A percentile compares a stretch with the other conserved stretches of the same genome.
phyloP scores from a whole-genome alignment of 768 basidiomycete genomes.

The Leccinum arenicola region DNA sequence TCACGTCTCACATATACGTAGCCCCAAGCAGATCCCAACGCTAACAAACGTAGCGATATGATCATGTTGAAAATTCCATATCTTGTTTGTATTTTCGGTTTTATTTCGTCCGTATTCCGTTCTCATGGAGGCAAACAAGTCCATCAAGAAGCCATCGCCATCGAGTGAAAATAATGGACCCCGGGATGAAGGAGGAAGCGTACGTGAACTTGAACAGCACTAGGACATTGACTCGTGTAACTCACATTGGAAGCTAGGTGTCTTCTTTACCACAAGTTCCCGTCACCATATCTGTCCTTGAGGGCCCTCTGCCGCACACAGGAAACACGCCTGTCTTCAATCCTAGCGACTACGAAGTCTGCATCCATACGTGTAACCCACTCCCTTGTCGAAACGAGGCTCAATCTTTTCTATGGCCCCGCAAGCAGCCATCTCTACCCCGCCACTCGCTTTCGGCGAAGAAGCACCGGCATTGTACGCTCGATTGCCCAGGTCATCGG shows the following conservation, averaged over 20 bases:
- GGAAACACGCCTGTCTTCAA: not conserved
- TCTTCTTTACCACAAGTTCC: constrained; percentile 1
- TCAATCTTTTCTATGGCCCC: constrained; percentile 24
- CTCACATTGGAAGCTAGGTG: not conserved
- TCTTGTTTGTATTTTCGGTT: constrained; percentile 12
- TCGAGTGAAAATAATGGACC: not conserved
- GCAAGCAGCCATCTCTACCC: constrained; percentile 20
- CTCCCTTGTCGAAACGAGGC: constrained; percentile 27
- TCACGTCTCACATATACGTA: constrained; percentile 10
- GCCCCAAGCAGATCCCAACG: constrained; percentile 5
- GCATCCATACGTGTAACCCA: constrained; percentile 26
- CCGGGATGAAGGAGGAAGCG: constrained; percentile 9
- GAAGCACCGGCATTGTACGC: constrained; percentile 17
- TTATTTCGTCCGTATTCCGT: not conserved
- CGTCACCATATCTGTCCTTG: not conserved
- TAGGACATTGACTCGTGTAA: not conserved
- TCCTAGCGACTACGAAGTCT: constrained; percentile 20
- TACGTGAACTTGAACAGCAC: constrained; percentile 11
- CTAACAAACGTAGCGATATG: constrained; percentile 19
- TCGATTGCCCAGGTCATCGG: constrained; percentile 23
- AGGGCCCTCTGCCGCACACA: constrained; percentile 5
- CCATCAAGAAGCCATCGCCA: constrained; percentile 4
- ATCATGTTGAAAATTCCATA: constrained; percentile 24
- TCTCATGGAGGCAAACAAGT: constrained; percentile 10
- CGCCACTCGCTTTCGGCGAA: constrained; percentile 27